These are phyloP conservation scores for Colletotrichum tofieldiae DNA, from an alignment of 2,329 filamentous ascomycete species.

Conservation along the genomic window DNA sequence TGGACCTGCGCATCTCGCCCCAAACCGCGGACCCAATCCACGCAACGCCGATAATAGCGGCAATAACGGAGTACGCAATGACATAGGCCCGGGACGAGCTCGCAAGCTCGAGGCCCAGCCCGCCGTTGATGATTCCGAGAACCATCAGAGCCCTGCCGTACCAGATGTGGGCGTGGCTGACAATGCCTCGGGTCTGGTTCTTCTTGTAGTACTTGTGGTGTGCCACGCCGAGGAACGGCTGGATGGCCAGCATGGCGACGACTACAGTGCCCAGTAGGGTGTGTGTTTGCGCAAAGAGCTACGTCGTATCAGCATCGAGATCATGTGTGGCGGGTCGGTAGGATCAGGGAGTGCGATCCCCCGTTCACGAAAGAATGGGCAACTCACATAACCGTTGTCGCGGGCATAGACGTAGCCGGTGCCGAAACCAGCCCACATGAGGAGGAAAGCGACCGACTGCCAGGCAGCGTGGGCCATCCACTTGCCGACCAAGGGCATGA, in stretches of 20 bases:
- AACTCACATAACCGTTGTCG: slow-evolving; percentile 60
- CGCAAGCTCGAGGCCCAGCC: slow-evolving; percentile 70
- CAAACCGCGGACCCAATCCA: slow-evolving; percentile 57
- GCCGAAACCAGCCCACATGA: slow-evolving; percentile 74
- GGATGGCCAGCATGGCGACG: slow-evolving; percentile 67
- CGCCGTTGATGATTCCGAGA: slow-evolving; percentile 75
- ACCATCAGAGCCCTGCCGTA: slow-evolving; percentile 72
- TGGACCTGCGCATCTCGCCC: slow-evolving; percentile 30
- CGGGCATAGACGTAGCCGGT: slow-evolving; percentile 67
- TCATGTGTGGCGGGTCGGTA: background rate
- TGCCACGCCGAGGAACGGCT: slow-evolving; percentile 70
- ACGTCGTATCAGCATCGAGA: slow-evolving; percentile 28
- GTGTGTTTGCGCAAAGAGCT: slow-evolving; percentile 70
- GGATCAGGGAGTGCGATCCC: background rate
- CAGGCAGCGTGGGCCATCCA: slow-evolving; percentile 72
- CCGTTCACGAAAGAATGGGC: slow-evolving; percentile 19
- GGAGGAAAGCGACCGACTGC: slow-evolving; percentile 68
- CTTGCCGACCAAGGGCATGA: slow-evolving; percentile 72
- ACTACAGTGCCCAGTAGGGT: slow-evolving; percentile 71
- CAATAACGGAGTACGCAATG: slow-evolving; percentile 71
- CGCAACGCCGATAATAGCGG: slow-evolving; percentile 62
- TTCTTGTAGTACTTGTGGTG: slow-evolving; percentile 71
- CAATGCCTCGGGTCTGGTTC: slow-evolving; percentile 61
- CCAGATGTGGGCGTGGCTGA: slow-evolving; percentile 75
- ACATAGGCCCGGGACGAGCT: slow-evolving; percentile 57